A percentile compares a stretch with the other conserved stretches of the same genome.
Evolutionary conservation across 805 yeast species (phyloP).

Genomic region (Wickerhamomyces chambardii): DNA sequence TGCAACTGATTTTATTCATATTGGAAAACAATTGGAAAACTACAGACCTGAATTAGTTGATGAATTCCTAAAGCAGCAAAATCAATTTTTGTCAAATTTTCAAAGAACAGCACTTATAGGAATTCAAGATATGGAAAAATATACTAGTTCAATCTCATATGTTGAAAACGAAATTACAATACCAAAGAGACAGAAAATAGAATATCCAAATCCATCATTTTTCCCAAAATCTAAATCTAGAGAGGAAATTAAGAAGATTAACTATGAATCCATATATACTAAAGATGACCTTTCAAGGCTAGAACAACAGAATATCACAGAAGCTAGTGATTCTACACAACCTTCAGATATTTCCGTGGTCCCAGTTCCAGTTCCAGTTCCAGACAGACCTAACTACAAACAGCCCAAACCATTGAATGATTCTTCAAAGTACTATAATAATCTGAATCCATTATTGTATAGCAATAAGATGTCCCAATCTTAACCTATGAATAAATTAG

Average conservation of each 20-base stretch:
- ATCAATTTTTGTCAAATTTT: conserved; percentile 2
- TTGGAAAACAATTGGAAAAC: conserved; percentile 5
- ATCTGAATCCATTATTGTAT: no score
- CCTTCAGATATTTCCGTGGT: no score
- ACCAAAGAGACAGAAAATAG: conserved; percentile 13
- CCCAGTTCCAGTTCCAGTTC: not conserved
- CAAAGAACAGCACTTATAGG: not conserved
- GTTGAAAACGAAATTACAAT: conserved; percentile 5
- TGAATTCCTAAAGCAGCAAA: conserved; percentile 4
- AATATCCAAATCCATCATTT: not conserved
- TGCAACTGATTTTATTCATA: conserved; percentile 3
- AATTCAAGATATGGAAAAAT: conserved; percentile 1
- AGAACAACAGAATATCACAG: not conserved
- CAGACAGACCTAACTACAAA: not conserved
- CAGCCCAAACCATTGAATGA: no score
- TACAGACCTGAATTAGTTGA: conserved; percentile 12
- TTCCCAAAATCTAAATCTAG: conserved; percentile 9
- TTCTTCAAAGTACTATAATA: no score
- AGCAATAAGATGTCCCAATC: no score
- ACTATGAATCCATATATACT: not conserved
- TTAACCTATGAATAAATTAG: no score
- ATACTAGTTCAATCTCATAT: conserved; percentile 1
- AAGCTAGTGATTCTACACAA: no score
- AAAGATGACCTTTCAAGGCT: not conserved
- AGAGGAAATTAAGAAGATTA: conserved; percentile 4